Base-by-base conservation (phyloP, 306 rosid genomes). In the Fagus crenata region DNA sequence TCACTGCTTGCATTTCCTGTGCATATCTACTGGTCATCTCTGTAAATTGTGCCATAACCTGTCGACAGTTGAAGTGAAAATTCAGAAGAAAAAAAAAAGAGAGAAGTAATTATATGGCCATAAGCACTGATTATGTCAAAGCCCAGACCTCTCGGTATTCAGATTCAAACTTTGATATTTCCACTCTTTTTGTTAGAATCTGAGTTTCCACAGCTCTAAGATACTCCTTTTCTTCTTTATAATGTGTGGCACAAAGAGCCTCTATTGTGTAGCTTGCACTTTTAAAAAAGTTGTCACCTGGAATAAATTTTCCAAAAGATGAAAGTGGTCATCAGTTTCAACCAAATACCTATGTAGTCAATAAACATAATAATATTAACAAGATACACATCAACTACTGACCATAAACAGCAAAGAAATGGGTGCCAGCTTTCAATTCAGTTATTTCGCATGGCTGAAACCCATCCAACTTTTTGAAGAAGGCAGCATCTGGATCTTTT, bases 241-340 rank as follows among this genome's bases (percentile, higher is more conserved):
- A 93, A 36, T 90, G 86, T 37, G 89, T 90, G 36, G 97, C 96
- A 87, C 92, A 87, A 15, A 96, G 82, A 61, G 88, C 93, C 85
- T 96, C 99, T 70, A 96, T 89, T 2, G 94, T 90, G 89, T 96
- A 96, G 87, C 84, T 93, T 73, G 91, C 99, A 83, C 98, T 93
- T 87, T 86, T 96, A 70, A 96, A 96, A 82, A 96, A 96, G 80
- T 96, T 96, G 94, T 96, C 99, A 60, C 99, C 99, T 96, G 79
- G 63, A 88, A 74, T 75, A 78, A 36, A 68, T 80, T 75, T 60
- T 51, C 58, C 55, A 77, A 40, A 33, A 72, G 51, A 69, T 37
- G 31, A 17, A 79, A 63, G 67, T 4, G 68, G 74, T 36, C 75
- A 61, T 81, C 78, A 79, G 73, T 51, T 68, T 59, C 41, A 56